Evolutionary conservation across 768 basidiomycete species (phyloP).

Genomic region (Cyathus striatus): DNA sequence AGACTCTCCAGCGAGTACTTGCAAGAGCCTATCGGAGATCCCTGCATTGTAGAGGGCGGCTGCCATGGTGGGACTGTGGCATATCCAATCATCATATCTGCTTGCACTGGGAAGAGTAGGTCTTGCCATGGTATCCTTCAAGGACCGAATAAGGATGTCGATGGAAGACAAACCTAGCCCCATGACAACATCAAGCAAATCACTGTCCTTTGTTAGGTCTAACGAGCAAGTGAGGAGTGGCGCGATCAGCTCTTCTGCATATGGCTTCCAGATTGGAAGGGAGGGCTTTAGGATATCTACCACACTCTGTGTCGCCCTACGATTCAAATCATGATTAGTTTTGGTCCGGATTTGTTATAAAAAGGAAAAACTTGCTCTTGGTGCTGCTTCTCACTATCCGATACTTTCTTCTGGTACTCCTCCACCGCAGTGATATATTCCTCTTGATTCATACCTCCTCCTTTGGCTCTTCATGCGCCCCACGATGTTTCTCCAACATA

Average conservation of each 20-base stretch:
- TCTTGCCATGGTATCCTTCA: not conserved
- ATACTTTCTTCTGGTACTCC: too few relatives aligned
- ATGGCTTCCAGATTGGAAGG: slow-evolving; percentile 2
- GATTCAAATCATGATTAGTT: too few relatives aligned
- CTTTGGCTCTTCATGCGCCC: not conserved
- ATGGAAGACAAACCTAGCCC: not conserved
- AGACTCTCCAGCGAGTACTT: slow-evolving; percentile 1
- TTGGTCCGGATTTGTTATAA: too few relatives aligned
- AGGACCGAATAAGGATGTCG: not conserved
- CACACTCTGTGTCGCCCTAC: not conserved
- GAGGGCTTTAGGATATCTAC: not conserved
- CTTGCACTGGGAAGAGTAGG: not conserved
- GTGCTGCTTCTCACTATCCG: too few relatives aligned
- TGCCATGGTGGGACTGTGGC: not conserved
- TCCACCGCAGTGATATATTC: too few relatives aligned
- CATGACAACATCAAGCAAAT: not conserved
- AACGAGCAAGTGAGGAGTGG: slow-evolving; percentile 3
- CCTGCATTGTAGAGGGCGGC: not conserved
- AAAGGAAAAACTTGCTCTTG: too few relatives aligned
- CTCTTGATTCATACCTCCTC: not conserved
- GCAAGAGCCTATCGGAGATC: slow-evolving; percentile 4
- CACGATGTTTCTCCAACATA: not conserved
- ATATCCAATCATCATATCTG: not conserved
- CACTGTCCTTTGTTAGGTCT: not conserved
- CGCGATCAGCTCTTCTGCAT: slow-evolving; percentile 3